Evolutionary conservation across 2,329 filamentous ascomycete genomes (phyloP).

Genomic region (Fusarium buxicola): DNA sequence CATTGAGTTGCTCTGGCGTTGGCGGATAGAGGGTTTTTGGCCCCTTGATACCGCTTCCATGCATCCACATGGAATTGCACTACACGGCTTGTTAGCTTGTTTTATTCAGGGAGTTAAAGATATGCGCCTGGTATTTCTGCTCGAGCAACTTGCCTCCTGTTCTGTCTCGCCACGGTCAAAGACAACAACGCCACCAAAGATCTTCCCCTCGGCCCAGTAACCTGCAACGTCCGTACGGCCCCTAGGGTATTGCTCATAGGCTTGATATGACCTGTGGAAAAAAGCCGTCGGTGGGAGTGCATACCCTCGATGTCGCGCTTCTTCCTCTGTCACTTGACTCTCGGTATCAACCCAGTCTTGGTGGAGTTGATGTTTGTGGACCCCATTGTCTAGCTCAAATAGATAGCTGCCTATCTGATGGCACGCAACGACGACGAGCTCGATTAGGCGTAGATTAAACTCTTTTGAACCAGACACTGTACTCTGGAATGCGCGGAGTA

Average conservation of each 20-base stretch:
- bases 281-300: slow-evolving; percentile 13
- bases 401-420: slow-evolving; percentile 12
- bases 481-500: slow-evolving; percentile 3
- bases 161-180: slow-evolving; percentile 26
- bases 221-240: slow-evolving; percentile 14
- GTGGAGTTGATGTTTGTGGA: slow-evolving; percentile 12
- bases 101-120: too few species aligned
- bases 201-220: slow-evolving; percentile 31
- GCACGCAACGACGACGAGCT: slow-evolving; percentile 10
- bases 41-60: neutral
- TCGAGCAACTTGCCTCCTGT: neutral
- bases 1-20: slow-evolving; percentile 13
- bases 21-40: slow-evolving; percentile 17
- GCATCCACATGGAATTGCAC: slow-evolving; percentile 17
- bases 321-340: too few species aligned
- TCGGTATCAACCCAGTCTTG: too few species aligned
- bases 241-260: slow-evolving; percentile 7
- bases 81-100: neutral
- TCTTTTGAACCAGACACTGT: accelerated
- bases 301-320: too few species aligned
- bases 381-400: neutral
- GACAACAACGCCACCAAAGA: slow-evolving; percentile 23
- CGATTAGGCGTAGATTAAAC: slow-evolving; percentile 15
- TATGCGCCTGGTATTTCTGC: too few species aligned
- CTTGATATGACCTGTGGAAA: neutral